These are phyloP conservation scores for Liriodendron chinense DNA, from an alignment of 164 flowering plant species.

Conservation along the genomic window DNA sequence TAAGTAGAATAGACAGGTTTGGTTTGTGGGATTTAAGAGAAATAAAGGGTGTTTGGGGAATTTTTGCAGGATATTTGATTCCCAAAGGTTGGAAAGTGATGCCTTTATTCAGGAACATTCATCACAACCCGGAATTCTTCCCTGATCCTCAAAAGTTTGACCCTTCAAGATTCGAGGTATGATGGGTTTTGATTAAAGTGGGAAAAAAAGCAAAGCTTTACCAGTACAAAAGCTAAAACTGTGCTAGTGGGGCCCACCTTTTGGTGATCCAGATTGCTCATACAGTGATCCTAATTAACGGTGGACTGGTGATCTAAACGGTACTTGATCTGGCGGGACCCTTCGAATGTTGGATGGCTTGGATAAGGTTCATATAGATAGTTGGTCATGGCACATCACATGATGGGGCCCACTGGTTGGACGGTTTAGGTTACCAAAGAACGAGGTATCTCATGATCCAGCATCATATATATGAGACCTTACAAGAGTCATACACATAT, in stretches of 20 bases:
- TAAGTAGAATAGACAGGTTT: not conserved
- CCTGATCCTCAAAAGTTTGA: slow-evolving; percentile 70
- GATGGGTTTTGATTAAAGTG: not conserved
- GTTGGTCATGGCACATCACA: too few species aligned
- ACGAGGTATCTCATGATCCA: too few species aligned
- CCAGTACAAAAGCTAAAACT: not conserved
- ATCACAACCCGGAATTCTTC: slow-evolving; percentile 73
- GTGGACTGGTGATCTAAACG: not conserved
- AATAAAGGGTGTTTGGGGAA: slow-evolving; percentile 1
- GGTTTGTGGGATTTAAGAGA: not conserved
- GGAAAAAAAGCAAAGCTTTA: not conserved
- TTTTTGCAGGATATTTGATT: slow-evolving; percentile 67
- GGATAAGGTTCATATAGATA: too few species aligned
- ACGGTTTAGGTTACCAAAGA: too few species aligned
- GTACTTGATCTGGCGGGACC: too few species aligned
- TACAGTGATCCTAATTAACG: too few species aligned
- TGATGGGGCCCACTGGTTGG: too few species aligned
- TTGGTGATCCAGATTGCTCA: not conserved
- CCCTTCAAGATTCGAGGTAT: slow-evolving; percentile 89
- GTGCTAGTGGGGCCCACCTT: not conserved
- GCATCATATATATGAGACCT: too few species aligned
- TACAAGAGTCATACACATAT: too few species aligned
- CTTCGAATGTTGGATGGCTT: too few species aligned
- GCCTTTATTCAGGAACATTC: slow-evolving; percentile 93
- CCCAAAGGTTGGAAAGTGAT: slow-evolving; percentile 97